Evolutionary conservation across 345 rosid genomes (phyloP).

Genomic region (Melaleuca quinquenervia): DNA sequence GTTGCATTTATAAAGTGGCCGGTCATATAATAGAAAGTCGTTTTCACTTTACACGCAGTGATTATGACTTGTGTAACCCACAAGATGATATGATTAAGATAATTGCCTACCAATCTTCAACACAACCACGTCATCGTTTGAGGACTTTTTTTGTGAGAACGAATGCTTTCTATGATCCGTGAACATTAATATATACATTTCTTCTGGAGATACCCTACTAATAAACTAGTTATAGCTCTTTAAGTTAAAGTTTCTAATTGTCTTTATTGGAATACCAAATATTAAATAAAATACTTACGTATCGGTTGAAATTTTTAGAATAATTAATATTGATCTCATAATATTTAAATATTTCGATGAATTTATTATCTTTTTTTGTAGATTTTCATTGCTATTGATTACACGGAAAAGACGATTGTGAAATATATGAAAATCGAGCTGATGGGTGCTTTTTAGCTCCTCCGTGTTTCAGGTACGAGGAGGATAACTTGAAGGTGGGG

Average conservation of each 20-base stretch:
- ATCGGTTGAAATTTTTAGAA: background rate
- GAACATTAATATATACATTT: background rate
- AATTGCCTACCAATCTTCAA: background rate
- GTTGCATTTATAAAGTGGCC: background rate
- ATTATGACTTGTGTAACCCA: background rate
- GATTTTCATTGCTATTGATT: background rate
- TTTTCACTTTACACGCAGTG: background rate
- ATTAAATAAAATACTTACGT: background rate
- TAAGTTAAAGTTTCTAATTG: background rate
- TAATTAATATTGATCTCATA: rapidly evolving
- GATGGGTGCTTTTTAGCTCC: too few species aligned
- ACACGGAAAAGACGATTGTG: background rate
- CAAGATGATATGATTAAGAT: background rate
- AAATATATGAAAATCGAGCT: background rate
- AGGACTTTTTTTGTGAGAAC: background rate
- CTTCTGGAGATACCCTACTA: background rate
- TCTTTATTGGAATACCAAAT: background rate
- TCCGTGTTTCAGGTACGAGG: slow-evolving; percentile 55
- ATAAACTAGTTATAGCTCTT: background rate
- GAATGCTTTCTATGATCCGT: background rate
- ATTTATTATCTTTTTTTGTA: background rate
- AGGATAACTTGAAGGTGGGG: slow-evolving; percentile 67
- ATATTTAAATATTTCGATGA: background rate
- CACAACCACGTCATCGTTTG: background rate
- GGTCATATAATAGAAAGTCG: background rate